These are phyloP conservation scores for Papilionanthe hybrid DNA, from an alignment of 116 monocot genomes.

Conservation along the genomic window DNA sequence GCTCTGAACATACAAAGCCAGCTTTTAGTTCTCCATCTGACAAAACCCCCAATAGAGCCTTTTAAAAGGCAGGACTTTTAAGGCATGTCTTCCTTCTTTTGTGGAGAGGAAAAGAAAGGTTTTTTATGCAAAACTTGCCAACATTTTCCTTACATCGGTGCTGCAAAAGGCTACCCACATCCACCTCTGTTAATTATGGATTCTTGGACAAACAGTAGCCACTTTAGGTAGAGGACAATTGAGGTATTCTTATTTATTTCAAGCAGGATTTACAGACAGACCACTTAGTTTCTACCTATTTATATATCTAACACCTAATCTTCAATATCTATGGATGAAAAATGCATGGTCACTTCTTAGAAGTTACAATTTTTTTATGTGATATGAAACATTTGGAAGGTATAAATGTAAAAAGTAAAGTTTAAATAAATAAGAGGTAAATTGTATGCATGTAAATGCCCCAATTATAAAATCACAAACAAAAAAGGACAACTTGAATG, in stretches of 20 bases:
- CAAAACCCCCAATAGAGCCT: conserved; percentile 4
- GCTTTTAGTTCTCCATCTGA: neutral
- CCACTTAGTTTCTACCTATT: too few species aligned
- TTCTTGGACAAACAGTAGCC: conserved; percentile 60
- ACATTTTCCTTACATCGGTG: conserved; percentile 1
- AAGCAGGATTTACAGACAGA: too few species aligned
- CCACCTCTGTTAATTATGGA: conserved; percentile 16
- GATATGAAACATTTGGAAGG: too few species aligned
- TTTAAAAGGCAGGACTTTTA: conserved; percentile 5
- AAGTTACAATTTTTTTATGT: too few species aligned
- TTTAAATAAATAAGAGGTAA: too few species aligned
- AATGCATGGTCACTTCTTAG: too few species aligned
- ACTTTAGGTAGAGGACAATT: conserved; percentile 32
- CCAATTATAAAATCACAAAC: conserved; percentile 13
- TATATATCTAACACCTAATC: too few species aligned
- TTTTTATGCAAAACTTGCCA: conserved; percentile 1
- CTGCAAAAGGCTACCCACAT: neutral
- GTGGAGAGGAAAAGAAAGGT: neutral
- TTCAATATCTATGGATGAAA: too few species aligned
- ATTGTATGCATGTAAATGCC: neutral
- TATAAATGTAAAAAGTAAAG: too few species aligned
- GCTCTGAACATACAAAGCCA: conserved; percentile 8
- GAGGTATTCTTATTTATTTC: conserved; percentile 20
- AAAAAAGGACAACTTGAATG: conserved; percentile 24
- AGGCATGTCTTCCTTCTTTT: conserved; percentile 7